These are phyloP conservation scores for Paecilomyces sp. DNA, from an alignment of 2,329 filamentous ascomycete genomes.

Conservation along the genomic window DNA sequence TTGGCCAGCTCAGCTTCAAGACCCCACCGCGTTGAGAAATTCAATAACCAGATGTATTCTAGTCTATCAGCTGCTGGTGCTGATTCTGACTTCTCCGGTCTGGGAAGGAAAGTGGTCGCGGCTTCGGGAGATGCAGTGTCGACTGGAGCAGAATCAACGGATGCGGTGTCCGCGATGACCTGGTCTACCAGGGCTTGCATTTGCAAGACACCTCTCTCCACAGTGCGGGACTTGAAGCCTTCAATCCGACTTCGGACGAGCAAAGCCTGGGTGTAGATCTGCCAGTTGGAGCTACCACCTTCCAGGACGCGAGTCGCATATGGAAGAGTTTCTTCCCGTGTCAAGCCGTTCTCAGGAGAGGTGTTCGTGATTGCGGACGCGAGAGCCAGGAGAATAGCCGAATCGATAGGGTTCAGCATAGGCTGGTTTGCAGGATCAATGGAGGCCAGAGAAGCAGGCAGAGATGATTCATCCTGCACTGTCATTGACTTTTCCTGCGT, in stretches of 20 bases:
- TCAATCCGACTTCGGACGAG: constrained; percentile 87
- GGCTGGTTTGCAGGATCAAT: constrained; percentile 77
- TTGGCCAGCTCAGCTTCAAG: constrained; percentile 88
- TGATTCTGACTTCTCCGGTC: constrained; percentile 66
- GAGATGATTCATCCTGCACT: constrained; percentile 35
- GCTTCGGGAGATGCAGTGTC: constrained; percentile 24
- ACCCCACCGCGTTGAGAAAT: constrained; percentile 83
- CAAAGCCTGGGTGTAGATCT: constrained; percentile 90
- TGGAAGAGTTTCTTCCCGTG: constrained; percentile 85
- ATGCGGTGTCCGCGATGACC: constrained; percentile 75
- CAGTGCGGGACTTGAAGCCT: constrained; percentile 74
- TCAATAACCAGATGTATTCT: constrained; percentile 74
- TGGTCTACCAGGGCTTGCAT: constrained; percentile 94
- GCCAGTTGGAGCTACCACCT: constrained; percentile 92
- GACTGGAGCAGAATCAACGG: constrained; percentile 24
- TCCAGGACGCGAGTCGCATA: constrained; percentile 83
- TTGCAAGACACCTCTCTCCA: constrained; percentile 84
- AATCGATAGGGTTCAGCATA: constrained; percentile 72
- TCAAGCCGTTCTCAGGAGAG: constrained; percentile 74
- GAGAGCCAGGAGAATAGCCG: constrained; percentile 70
- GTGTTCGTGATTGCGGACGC: constrained; percentile 89
- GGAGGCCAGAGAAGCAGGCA: constrained; percentile 56
- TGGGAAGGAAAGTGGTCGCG: constrained; percentile 69
- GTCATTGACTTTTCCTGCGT: constrained; percentile 30
- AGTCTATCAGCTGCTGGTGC: constrained; percentile 67